These are phyloP conservation scores for Agrocybe pediades DNA, from an alignment of 768 basidiomycete species.

Conservation along the genomic window DNA sequence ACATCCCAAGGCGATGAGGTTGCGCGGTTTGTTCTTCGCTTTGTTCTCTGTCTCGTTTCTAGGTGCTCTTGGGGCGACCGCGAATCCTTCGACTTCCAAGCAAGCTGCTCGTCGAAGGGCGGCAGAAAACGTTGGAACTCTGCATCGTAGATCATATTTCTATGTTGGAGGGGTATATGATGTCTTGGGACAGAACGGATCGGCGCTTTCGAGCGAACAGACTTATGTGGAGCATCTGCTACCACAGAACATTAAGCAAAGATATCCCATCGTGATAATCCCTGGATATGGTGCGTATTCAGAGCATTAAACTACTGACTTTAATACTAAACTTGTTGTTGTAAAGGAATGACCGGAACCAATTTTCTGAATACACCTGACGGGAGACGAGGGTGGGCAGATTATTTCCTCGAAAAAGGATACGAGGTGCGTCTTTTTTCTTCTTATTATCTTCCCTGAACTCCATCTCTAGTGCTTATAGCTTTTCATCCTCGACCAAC, in stretches of 20 bases:
- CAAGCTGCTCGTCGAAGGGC: too few species aligned
- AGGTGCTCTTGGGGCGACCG: too few species aligned
- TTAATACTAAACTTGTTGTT: too few species aligned
- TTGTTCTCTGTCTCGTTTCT: too few species aligned
- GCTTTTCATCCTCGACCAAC: slow-evolving; percentile 50
- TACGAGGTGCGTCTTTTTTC: slow-evolving; percentile 41
- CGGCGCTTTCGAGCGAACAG: slow-evolving; percentile 42
- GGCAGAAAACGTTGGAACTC: slow-evolving; percentile 3
- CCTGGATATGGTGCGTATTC: slow-evolving; percentile 41
- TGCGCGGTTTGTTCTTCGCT: too few species aligned
- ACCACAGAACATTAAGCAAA: slow-evolving; percentile 38
- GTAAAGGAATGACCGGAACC: slow-evolving; percentile 51
- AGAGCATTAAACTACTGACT: too few species aligned
- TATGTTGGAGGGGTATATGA: slow-evolving; percentile 48
- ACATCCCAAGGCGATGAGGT: too few species aligned
- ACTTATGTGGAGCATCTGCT: slow-evolving; percentile 55
- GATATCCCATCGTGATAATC: slow-evolving; percentile 46
- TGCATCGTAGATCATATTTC: slow-evolving; percentile 48
- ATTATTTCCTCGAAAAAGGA: slow-evolving; percentile 50
- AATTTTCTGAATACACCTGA: slow-evolving; percentile 57
- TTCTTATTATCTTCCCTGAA: not conserved
- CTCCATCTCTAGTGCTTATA: slow-evolving; percentile 8
- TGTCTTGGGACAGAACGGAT: slow-evolving; percentile 13
- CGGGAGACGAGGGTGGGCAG: slow-evolving; percentile 57
- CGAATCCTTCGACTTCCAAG: too few species aligned